Evolutionary conservation across 2,329 filamentous ascomycete species (phyloP).

Genomic region (Samsoniella hepiali): DNA sequence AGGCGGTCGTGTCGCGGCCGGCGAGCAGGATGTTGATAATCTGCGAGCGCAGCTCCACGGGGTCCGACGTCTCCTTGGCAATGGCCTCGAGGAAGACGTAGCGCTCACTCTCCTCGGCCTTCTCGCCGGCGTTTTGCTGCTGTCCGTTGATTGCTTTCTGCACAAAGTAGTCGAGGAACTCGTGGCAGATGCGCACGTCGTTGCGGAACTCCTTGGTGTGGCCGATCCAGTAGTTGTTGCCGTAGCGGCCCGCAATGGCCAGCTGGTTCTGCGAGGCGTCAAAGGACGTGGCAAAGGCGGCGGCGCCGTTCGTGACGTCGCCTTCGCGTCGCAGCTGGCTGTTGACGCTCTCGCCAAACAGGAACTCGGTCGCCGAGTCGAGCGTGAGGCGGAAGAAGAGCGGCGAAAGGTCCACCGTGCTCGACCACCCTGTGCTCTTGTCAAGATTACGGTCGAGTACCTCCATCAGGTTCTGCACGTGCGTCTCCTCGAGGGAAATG

Average conservation of each 20-base stretch:
- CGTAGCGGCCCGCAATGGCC: constrained; percentile 50
- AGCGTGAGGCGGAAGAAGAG: constrained; percentile 49
- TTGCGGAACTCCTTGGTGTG: constrained; percentile 57
- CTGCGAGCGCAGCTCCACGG: constrained; percentile 28
- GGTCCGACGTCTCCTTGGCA: constrained; percentile 32
- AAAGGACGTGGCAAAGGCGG: constrained; percentile 33
- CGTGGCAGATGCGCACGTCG: constrained; percentile 62
- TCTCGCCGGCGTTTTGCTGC: constrained; percentile 24
- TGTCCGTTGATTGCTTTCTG: constrained; percentile 44
- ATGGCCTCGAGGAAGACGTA: constrained; percentile 34
- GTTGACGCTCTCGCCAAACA: constrained; percentile 57
- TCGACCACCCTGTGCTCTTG: constrained; percentile 34
- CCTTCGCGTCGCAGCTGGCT: constrained; percentile 30
- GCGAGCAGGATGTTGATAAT: constrained; percentile 44
- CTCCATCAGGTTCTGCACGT: constrained; percentile 33
- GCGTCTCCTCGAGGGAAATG: constrained; percentile 38
- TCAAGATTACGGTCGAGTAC: constrained; percentile 23
- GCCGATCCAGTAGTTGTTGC: constrained; percentile 43
- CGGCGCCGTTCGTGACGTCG: constrained; percentile 10
- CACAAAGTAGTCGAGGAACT: constrained; percentile 68
- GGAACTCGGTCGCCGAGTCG: constrained; percentile 51
- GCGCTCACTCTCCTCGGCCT: constrained; percentile 18
- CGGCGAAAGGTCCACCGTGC: constrained; percentile 41
- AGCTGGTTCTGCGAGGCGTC: constrained; percentile 40
- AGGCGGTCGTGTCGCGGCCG: constrained; percentile 54